These are phyloP conservation scores for Arabidopsis lyrata DNA, from an alignment of 441 rosid species.

Conservation along the genomic window DNA sequence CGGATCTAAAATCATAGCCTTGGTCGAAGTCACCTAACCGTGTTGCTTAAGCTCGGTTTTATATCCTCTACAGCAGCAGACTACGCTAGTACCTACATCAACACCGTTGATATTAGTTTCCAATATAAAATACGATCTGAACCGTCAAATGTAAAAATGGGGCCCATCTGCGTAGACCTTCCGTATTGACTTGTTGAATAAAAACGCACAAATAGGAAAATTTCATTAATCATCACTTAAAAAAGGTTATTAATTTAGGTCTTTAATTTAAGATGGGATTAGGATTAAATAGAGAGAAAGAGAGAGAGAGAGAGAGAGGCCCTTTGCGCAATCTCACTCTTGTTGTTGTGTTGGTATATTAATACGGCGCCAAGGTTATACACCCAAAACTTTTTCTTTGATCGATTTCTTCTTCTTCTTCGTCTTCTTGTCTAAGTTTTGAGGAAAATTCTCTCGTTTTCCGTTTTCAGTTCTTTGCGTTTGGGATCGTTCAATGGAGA, in stretches of 20 bases:
- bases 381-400: slow-evolving; percentile 1
- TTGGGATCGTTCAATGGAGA: slow-evolving; percentile 41
- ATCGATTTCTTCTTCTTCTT: slow-evolving; percentile 33
- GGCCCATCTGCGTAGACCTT: slow-evolving; percentile 27
- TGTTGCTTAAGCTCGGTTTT: slow-evolving; percentile 20
- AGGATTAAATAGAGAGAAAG: slow-evolving; percentile 1
- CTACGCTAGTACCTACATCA: background rate
- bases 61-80: slow-evolving; percentile 32
- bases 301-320: background rate
- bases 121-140: background rate
- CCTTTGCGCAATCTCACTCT: slow-evolving; percentile 9
- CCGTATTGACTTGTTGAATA: slow-evolving; percentile 35
- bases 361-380: slow-evolving; percentile 40
- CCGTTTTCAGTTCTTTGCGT: slow-evolving; percentile 2
- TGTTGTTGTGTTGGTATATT: slow-evolving; percentile 22
- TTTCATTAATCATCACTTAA: background rate
- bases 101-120: slow-evolving; percentile 5
- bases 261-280: slow-evolving; percentile 13
- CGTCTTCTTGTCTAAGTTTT: background rate
- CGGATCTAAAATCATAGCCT: slow-evolving; percentile 11
- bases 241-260: background rate
- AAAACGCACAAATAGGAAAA: slow-evolving; percentile 12
- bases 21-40: slow-evolving; percentile 28
- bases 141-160: slow-evolving; percentile 14
- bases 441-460: slow-evolving; percentile 16